Base-by-base conservation (phyloP, 352 stramenopile species). In the Phytophthora constricta region DNA sequence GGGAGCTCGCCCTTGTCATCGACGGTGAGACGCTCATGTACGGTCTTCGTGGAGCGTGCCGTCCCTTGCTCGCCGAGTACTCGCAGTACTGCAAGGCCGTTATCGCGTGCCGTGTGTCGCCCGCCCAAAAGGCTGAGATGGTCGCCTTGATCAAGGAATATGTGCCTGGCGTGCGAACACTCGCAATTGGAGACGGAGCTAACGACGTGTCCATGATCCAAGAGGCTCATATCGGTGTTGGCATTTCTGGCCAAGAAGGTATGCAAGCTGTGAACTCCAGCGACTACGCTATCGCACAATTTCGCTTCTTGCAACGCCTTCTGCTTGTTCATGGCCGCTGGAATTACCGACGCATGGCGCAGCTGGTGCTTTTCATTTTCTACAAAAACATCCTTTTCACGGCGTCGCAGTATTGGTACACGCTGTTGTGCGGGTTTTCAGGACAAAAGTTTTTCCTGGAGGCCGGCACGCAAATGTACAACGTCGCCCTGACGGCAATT, bases 201-300 rank as follows among this genome's bases (percentile, higher is more conserved):
- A 98, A 98, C 62, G 96, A 98, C 60, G 96, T 98, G 2, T 91
- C 89, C 14, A 98, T 98, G 95, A 98, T 98, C 52, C 91, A 98
- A 73, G 86, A 93, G 68, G 93, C 90, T 19, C 87, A 98, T 54
- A 80, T 98, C 20, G 93, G 93, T 31, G 83, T 98, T 8, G 94
- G 93, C 3, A 98, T 98, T 45, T 93, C 78, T 2, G 94, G 94
- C 0, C 90, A 97, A 63, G 94, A 98, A 70, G 94, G 94, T 16
- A 85, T 97, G 70, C 95, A 98, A 65, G 90, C 95, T 5, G 94
- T 98, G 8, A 98, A 98, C 67, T 94, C 93, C 23, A 95, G 88
- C 27, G 95, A 98, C 79, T 98, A 98, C 59, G 92, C 93, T 11
- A 98, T 98, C 58, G 93, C 88, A 0, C 86, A 96, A 45, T 98